Evolutionary conservation across 345 rosid species (phyloP).

Genomic region (Eucalyptus cladocalyx): DNA sequence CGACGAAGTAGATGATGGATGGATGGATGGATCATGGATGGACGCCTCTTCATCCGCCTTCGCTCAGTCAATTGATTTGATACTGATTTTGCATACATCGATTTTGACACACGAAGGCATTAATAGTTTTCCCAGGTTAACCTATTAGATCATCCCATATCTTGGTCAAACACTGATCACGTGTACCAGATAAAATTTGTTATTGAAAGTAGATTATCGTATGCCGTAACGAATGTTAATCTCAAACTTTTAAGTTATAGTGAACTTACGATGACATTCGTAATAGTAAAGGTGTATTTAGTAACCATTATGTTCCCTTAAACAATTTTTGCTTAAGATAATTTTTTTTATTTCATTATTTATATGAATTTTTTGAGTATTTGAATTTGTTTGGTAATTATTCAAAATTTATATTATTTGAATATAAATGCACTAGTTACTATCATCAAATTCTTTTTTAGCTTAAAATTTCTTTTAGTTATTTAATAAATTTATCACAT

Average conservation of each 20-base stretch:
- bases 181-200: rapidly evolving
- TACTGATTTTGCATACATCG: too few species aligned
- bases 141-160: not conserved
- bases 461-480: too few species aligned
- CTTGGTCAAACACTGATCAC: rapidly evolving
- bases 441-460: too few species aligned
- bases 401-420: rapidly evolving
- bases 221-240: rapidly evolving
- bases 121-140: not conserved
- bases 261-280: rapidly evolving
- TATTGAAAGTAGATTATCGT: not conserved
- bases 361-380: rapidly evolving
- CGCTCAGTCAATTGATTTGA: not conserved
- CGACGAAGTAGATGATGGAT: not conserved
- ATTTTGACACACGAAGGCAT: not conserved
- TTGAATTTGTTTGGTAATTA: too few species aligned
- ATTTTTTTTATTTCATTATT: too few species aligned
- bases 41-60: not conserved
- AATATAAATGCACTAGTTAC: too few species aligned
- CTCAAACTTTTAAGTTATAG: rapidly evolving
- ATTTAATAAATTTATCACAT: too few species aligned
- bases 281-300: rapidly evolving
- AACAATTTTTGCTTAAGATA: rapidly evolving
- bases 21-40: too few species aligned
- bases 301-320: too few species aligned